Evolutionary conservation across 495 filamentous ascomycete species (phyloP).

Genomic region (Penicillium coprophilum): DNA sequence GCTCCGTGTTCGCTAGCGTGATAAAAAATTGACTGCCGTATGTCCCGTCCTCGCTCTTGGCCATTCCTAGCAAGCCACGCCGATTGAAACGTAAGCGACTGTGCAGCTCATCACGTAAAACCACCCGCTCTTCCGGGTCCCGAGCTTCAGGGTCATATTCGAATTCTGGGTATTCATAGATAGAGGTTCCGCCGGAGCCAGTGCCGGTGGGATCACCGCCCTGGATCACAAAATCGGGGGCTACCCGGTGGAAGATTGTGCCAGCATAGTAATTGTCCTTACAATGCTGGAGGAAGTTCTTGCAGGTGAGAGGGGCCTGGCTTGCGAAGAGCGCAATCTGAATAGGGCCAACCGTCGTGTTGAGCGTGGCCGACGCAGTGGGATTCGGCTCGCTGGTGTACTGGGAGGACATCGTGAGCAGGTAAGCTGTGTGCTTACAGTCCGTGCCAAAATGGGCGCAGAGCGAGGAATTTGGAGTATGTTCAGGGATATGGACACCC

Average conservation of each 20-base stretch:
- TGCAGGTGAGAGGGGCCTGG: conserved; percentile 84
- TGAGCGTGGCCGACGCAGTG: conserved; percentile 84
- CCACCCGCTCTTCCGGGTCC: conserved; percentile 56
- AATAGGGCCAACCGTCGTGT: conserved; percentile 86
- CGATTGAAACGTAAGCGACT: conserved; percentile 89
- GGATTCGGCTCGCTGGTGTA: conserved; percentile 94
- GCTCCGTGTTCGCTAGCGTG: conserved; percentile 73
- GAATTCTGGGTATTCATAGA: conserved; percentile 83
- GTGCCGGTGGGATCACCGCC: conserved; percentile 94
- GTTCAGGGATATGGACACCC: background rate
- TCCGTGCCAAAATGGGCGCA: background rate
- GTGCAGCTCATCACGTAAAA: conserved; percentile 88
- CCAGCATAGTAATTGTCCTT: conserved; percentile 91
- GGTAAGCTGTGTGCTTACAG: conserved; percentile 2
- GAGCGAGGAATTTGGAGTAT: background rate
- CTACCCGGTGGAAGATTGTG: conserved; percentile 90
- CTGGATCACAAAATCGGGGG: conserved; percentile 89
- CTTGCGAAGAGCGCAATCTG: conserved; percentile 90
- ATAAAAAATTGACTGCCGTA: conserved; percentile 98
- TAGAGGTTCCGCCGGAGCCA: conserved; percentile 85
- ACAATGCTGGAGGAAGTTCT: conserved; percentile 94
- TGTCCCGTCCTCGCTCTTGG: conserved; percentile 67
- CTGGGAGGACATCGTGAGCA: conserved; percentile 69
- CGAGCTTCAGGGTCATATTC: conserved; percentile 64
- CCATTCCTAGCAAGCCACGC: conserved; percentile 86